Evolutionary conservation across 129 eudicot species (phyloP), one percentile per base, ranked within the genome.

Genomic region (Helichrysum umbraculigerum): DNA sequence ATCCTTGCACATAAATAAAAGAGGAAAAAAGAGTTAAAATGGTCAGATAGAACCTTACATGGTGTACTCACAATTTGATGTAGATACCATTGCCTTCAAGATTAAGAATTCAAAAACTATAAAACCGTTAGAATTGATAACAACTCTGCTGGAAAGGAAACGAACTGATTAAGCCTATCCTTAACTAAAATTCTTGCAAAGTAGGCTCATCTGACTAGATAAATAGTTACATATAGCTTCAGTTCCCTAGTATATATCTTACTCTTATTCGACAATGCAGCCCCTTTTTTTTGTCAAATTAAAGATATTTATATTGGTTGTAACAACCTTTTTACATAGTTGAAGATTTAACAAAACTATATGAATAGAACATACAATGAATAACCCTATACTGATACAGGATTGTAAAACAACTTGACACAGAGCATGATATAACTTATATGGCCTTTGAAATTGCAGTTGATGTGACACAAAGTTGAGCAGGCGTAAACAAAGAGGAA

Each of bases 341-440:
- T 67, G 71, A 67, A 67, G 52, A n/a, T 67, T 12, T 28, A 67
- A 67, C 29, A 25, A 25, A 25, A 67, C 72, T 35, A 37, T 37
- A 19, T 19, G 9, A 37, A 8, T 7, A 57, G 11, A 17, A 57
- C 28, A 25, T 25, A 1, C 34, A 2, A 2, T 32, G 34, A 32
- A 60, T 2, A 28, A 15, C 59, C 20, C 16, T 25, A 30, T 0
- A 44, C 47, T 25, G 10, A 30, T 71, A 8, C 22, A 57, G 22
- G 68, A 20, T 59, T 20, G 15, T 68, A 11, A 22, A 28, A 42
- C 77, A 73, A 29, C 3, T 64, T 4, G 5, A 66, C 35, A 32
- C 29, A 19, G 8, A 15, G 67, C 25, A 34, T 77, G 75, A 56
- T 54, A 59, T 56, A 39, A 77, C 25, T 64, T 28, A 30, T 6